Conservation (phyloP, 345 rosid genomes). For the Turritis glabra region DNA sequence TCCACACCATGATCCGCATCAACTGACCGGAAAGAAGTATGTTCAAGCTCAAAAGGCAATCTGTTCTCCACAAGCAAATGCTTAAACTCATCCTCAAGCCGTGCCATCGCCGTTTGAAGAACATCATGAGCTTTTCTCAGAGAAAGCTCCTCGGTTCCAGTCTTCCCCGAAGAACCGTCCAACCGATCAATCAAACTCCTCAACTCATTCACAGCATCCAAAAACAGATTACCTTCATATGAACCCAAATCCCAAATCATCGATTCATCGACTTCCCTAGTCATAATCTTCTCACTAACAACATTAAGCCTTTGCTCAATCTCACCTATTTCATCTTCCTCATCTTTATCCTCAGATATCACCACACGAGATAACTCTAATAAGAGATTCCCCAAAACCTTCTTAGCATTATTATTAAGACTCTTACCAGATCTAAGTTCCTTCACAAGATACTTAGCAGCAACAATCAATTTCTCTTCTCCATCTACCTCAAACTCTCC, state of each 20-base stretch:
- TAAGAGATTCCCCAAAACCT: slow-evolving; percentile 61
- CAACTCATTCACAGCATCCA: slow-evolving; percentile 61
- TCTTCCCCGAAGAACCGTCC: slow-evolving; percentile 43
- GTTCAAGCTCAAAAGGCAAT: slow-evolving; percentile 71
- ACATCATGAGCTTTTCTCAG: slow-evolving; percentile 68
- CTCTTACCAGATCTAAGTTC: slow-evolving; percentile 62
- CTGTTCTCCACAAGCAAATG: slow-evolving; percentile 65
- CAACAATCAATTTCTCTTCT: slow-evolving; percentile 65
- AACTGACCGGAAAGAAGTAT: slow-evolving; percentile 61
- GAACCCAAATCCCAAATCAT: slow-evolving; percentile 76
- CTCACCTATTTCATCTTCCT: slow-evolving; percentile 41
- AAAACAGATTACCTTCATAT: slow-evolving; percentile 51
- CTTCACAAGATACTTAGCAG: slow-evolving; percentile 56
- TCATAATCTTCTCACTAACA: slow-evolving; percentile 66
- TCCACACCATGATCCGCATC: slow-evolving; percentile 64
- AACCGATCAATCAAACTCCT: slow-evolving; percentile 56
- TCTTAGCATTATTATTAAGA: slow-evolving; percentile 58
- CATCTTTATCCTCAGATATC: slow-evolving; percentile 34
- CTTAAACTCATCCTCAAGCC: slow-evolving; percentile 88
- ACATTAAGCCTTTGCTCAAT: slow-evolving; percentile 49
- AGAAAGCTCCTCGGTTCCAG: slow-evolving; percentile 43
- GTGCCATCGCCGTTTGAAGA: slow-evolving; percentile 79
- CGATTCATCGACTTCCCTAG: slow-evolving; percentile 66
- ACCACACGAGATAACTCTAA: slow-evolving; percentile 56
- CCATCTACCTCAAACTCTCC: slow-evolving; percentile 52